These are phyloP conservation scores for Eimeria tenella DNA, from an alignment of 169 alveolate species.

Conservation along the genomic window DNA sequence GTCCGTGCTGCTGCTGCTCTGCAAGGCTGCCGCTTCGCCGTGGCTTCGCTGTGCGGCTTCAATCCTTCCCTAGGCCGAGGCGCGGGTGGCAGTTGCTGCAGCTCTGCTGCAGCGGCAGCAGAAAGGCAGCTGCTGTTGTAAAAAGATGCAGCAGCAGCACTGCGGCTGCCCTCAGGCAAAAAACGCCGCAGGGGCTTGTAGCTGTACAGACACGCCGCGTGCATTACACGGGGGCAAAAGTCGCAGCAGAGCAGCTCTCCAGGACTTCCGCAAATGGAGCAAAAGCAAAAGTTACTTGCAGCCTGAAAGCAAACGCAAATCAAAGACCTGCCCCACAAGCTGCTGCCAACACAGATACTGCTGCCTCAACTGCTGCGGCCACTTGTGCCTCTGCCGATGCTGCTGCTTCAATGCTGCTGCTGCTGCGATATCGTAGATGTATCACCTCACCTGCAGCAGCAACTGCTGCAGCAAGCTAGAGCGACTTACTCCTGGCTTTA, in stretches of 20 bases:
- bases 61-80: not conserved
- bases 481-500: conserved; percentile 5
- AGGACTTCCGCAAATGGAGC: conserved; percentile 45
- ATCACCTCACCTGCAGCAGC: not conserved
- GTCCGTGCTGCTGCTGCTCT: not conserved
- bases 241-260: conserved; percentile 73
- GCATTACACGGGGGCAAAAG: conserved; percentile 70
- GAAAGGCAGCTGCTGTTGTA: not conserved
- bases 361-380: not conserved
- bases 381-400: conserved; percentile 18
- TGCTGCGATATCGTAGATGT: not conserved
- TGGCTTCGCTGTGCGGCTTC: not conserved
- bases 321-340: not conserved
- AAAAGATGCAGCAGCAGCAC: conserved; percentile 40
- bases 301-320: conserved; percentile 12
- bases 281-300: conserved; percentile 9
- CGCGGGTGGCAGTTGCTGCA: conserved; percentile 15
- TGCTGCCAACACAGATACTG: not conserved
- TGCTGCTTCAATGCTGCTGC: conserved; percentile 34
- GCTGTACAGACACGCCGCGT: conserved; percentile 52
- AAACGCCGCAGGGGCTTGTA: conserved; percentile 47
- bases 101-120: not conserved
- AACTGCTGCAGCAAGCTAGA: not conserved
- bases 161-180: conserved; percentile 37
- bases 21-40: not conserved